phyloP scores from a whole-genome alignment of 495 filamentous ascomycete species.

The Penicillium malachiteum region DNA sequence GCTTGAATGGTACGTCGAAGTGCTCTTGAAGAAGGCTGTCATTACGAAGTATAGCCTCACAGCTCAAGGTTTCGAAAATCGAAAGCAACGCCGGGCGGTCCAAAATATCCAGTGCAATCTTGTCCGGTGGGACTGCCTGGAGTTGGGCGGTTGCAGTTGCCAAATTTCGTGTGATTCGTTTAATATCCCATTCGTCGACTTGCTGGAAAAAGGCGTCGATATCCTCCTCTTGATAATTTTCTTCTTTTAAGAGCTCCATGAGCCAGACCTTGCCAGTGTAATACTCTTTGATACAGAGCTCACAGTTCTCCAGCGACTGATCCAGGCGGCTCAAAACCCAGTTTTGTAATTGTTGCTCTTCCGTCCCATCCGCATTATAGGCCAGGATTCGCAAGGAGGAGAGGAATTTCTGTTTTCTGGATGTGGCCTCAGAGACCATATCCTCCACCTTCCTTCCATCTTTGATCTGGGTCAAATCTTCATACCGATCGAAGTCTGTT shows the following conservation, averaged over 20 bases:
- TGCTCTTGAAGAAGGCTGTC: constrained; percentile 50
- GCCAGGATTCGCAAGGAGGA: constrained; percentile 67
- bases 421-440: constrained; percentile 46
- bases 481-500: constrained; percentile 55
- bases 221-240: constrained; percentile 62
- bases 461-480: constrained; percentile 35
- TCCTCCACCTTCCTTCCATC: constrained; percentile 35
- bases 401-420: constrained; percentile 57
- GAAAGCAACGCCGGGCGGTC: constrained; percentile 53
- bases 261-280: constrained; percentile 68
- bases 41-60: constrained; percentile 56
- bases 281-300: constrained; percentile 77
- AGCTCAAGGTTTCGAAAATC: constrained; percentile 64
- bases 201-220: constrained; percentile 54
- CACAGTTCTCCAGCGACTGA: constrained; percentile 63
- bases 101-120: constrained; percentile 49
- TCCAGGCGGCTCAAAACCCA: constrained; percentile 58
- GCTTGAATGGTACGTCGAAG: constrained; percentile 75
- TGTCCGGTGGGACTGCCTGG: constrained; percentile 42
- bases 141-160: constrained; percentile 47
- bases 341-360: constrained; percentile 45
- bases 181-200: constrained; percentile 58
- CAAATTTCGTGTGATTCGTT: constrained; percentile 61
- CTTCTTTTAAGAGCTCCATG: constrained; percentile 54
- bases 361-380: constrained; percentile 60